Evolutionary conservation across 352 stramenopile species (phyloP), one percentile per base, ranked within the genome.

Genomic region (Halophytophthora polymorphica): DNA sequence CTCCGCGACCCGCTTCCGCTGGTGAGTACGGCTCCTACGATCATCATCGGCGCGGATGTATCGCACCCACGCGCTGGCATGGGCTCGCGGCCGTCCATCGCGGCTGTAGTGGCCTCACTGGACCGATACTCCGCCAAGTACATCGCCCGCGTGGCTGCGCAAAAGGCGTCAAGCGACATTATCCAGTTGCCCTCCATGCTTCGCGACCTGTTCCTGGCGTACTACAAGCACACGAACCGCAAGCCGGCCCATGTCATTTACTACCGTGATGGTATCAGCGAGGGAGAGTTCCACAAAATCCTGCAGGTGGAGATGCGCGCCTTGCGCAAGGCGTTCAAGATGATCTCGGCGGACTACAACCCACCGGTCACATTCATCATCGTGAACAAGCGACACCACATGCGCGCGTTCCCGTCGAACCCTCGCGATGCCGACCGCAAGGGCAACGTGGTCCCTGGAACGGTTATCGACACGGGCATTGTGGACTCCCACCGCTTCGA

Each of bases 321-420:
- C 25, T 73, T 90, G 37, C 74, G 82, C 31, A 64, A 71, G 44
- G 86, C 82, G 8, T 94, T 83, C 35, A 65, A 71, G 22, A 55
- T 58, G 45, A 60, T 95, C n/a, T 70, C 86, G 22, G 46, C 69
- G 0, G 70, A 41, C 14, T 95, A 95, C 55, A 60, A 60, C 3
- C 86, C 86, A n/a, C 64, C 69, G 6, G 86, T 95, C 45, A 95
- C 86, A 29, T 95, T 96, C 56, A 77, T 96, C 33, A 61, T 94
- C 22, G 83, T 93, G 18, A 83, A 95, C 65, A 96, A 95, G 67
- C 81, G 86, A 14, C 86, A 96, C 64, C 76, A 95, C 56, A 96
- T 83, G 39, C 73, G 84, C 1, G 54, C 91, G 2, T 96, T 93
- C 45, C 64, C 72, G 1, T 45, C 45, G 0, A 73, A 75, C 33